A percentile compares a stretch with the other conserved stretches of the same genome.
phyloP scores from a whole-genome alignment of 1,139 yeast genomes.

The Hansenula lynferdii region DNA sequence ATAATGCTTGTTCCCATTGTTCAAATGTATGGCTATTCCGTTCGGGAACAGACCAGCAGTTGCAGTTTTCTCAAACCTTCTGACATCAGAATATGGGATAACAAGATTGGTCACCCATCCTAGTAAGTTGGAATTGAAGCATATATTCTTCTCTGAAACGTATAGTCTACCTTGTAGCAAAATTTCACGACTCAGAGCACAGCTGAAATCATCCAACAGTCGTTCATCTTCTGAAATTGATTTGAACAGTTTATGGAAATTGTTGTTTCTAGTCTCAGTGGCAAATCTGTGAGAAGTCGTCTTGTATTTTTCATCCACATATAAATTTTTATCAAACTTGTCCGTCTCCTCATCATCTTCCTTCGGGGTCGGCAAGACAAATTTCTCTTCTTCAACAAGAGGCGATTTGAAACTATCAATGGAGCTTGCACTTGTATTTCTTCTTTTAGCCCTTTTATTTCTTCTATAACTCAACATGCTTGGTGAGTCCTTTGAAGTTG shows the following conservation, averaged over 20 bases:
- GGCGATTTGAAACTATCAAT: constrained; percentile 21
- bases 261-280: constrained; percentile 63
- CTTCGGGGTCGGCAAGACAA: constrained; percentile 9
- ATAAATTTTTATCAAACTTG: constrained; percentile 29
- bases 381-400: constrained; percentile 22
- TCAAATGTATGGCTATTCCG: constrained; percentile 75
- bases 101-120: constrained; percentile 90
- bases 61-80: constrained; percentile 68
- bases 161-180: constrained; percentile 88
- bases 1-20: constrained; percentile 54
- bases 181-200: constrained; percentile 87
- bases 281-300: constrained; percentile 51
- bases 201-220: constrained; percentile 77
- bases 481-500: constrained; percentile 13
- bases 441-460: constrained; percentile 15
- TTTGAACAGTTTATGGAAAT: constrained; percentile 73
- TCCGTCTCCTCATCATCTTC: constrained; percentile 1
- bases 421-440: constrained; percentile 19
- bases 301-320: constrained; percentile 35
- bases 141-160: constrained; percentile 72
- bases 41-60: constrained; percentile 92
- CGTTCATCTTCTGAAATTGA: constrained; percentile 67
- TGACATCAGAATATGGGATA: constrained; percentile 68
- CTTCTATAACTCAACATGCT: constrained; percentile 24
- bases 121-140: constrained; percentile 87